phyloP scores from a whole-genome alignment of 2,329 filamentous ascomycete species.

The Fusarium nisikadoi region DNA sequence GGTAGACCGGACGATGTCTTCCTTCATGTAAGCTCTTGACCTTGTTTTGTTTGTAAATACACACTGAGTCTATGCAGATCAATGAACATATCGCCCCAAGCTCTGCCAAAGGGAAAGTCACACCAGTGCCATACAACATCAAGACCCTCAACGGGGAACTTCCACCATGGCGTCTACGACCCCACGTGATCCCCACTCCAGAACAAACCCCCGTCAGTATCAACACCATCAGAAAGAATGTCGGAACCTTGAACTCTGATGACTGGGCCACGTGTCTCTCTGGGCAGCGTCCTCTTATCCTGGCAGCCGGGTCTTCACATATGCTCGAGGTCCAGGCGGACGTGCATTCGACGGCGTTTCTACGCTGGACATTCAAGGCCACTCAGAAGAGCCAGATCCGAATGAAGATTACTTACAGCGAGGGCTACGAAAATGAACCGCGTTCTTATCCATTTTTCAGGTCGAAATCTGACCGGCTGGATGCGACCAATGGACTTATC shows the following conservation, averaged over 20 bases:
- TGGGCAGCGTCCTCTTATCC: fast-evolving
- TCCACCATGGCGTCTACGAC: neutral
- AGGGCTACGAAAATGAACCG: neutral
- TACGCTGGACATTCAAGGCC: neutral
- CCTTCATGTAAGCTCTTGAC: neutral
- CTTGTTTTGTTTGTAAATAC: fast-evolving
- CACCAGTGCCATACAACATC: neutral
- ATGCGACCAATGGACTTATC: neutral
- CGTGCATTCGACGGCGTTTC: neutral
- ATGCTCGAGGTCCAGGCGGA: neutral
- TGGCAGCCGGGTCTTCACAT: neutral
- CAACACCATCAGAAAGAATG: fast-evolving
- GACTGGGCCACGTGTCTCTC: neutral
- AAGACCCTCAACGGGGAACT: neutral
- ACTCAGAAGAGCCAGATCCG: neutral
- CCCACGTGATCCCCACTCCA: neutral
- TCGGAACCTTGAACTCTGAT: neutral
- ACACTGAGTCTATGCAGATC: neutral
- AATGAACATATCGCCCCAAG: neutral
- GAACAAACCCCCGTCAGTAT: neutral
- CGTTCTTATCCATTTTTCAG: neutral
- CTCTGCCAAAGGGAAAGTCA: neutral
- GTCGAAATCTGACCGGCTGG: neutral
- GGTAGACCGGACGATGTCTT: neutral
- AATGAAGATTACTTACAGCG: neutral